Evolutionary conservation across 2,329 filamentous ascomycete genomes (phyloP).

Genomic region (Mycogone perniciosa): DNA sequence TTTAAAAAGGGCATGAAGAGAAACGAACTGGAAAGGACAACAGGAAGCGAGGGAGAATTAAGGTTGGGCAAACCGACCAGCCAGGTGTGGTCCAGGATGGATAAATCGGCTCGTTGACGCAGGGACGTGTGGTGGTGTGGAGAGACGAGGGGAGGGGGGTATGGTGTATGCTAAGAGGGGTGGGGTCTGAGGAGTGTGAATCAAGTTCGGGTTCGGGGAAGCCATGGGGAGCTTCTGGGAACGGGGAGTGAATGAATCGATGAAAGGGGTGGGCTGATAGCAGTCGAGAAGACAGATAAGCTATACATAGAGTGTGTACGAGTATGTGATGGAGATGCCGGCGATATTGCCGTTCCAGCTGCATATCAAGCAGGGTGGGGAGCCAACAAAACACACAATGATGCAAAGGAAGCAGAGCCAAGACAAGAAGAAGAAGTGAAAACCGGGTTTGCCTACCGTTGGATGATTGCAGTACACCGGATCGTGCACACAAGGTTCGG

Average conservation of each 20-base stretch:
- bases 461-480: too few species aligned
- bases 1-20: conserved; percentile 2
- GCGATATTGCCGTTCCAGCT: too few species aligned
- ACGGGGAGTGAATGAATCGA: background rate
- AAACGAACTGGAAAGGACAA: conserved; percentile 5
- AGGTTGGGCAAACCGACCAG: conserved; percentile 12
- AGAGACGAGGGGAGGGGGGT: background rate
- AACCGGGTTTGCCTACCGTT: background rate
- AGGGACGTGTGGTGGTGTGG: conserved; percentile 12
- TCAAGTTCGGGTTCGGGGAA: background rate
- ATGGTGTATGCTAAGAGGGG: conserved; percentile 4
- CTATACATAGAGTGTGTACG: too few species aligned
- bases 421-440: background rate
- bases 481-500: background rate
- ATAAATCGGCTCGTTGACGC: conserved; percentile 14
- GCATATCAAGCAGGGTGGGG: too few species aligned
- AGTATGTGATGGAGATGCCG: too few species aligned
- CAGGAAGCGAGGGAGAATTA: conserved; percentile 13
- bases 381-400: too few species aligned
- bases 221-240: background rate
- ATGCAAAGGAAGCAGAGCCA: too few species aligned
- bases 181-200: background rate
- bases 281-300: too few species aligned
- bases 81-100: conserved; percentile 14
- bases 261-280: too few species aligned